Evolutionary conservation across 768 basidiomycete species (phyloP).

Genomic region (Mycena belliarum): DNA sequence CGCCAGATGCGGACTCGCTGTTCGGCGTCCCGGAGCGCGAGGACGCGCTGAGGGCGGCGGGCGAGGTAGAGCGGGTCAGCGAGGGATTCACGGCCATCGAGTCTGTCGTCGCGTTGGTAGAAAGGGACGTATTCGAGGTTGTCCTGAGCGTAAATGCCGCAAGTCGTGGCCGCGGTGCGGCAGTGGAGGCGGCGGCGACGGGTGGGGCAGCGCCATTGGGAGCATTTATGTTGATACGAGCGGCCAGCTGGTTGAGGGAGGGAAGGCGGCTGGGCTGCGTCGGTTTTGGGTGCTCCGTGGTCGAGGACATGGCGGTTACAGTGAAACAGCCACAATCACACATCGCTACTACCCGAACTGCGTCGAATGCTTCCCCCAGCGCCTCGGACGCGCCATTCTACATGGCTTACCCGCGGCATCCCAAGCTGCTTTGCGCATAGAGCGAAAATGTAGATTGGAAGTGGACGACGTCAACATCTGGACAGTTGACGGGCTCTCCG

Average conservation of each 20-base stretch:
- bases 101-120: slow-evolving; percentile 46
- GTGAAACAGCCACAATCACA: too few relatives aligned
- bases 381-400: too few relatives aligned
- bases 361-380: too few relatives aligned
- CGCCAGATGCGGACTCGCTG: slow-evolving; percentile 27
- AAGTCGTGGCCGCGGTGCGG: slow-evolving; percentile 65
- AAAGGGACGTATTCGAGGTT: slow-evolving; percentile 49
- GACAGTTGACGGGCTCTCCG: too few relatives aligned
- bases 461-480: too few relatives aligned
- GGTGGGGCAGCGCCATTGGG: slow-evolving; percentile 29
- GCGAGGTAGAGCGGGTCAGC: slow-evolving; percentile 67
- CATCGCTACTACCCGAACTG: too few relatives aligned
- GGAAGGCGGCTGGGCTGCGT: slow-evolving; percentile 49
- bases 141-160: slow-evolving; percentile 74
- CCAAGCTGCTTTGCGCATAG: too few relatives aligned
- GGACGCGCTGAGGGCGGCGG: slow-evolving; percentile 50
- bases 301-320: too few relatives aligned
- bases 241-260: slow-evolving; percentile 81
- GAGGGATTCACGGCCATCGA: slow-evolving; percentile 69
- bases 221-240: slow-evolving; percentile 59
- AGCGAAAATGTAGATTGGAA: too few relatives aligned
- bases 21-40: slow-evolving; percentile 33
- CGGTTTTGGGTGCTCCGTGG: slow-evolving; percentile 3
- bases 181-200: slow-evolving; percentile 26
- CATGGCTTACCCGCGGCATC: too few relatives aligned